Evolutionary conservation across 2,329 filamentous ascomycete species (phyloP).

Genomic region (Trichoderma sp.): DNA sequence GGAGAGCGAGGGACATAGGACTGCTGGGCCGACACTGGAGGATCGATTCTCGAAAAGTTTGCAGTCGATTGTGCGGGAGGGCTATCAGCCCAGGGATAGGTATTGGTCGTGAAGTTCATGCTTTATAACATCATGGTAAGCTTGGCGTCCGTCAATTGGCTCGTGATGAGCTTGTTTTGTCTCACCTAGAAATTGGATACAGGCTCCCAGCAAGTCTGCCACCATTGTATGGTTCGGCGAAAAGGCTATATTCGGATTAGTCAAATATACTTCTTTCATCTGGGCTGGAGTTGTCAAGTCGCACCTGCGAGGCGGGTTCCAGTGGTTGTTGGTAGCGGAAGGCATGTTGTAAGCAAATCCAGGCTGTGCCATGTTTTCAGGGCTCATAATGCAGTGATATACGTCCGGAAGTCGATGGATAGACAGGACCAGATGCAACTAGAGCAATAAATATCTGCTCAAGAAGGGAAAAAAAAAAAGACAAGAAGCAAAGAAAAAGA

Average conservation of each 20-base stretch:
- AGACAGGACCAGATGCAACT: constrained; percentile 1
- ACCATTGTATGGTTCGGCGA: constrained; percentile 36
- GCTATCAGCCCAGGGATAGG: constrained; percentile 35
- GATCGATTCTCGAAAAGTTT: constrained; percentile 44
- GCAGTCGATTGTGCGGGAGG: constrained; percentile 34
- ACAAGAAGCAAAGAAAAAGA: neutral
- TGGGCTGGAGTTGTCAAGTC: constrained; percentile 33
- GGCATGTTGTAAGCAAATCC: constrained; percentile 52
- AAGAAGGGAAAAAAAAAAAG: neutral
- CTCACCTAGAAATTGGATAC: constrained; percentile 45
- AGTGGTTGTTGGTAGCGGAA: constrained; percentile 50
- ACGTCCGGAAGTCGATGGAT: neutral
- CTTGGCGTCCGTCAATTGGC: constrained; percentile 7
- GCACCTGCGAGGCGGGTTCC: constrained; percentile 57
- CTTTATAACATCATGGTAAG: constrained; percentile 45
- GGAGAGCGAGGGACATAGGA: constrained; percentile 47
- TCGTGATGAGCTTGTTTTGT: constrained; percentile 26
- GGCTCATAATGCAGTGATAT: constrained; percentile 37
- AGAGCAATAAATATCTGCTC: neutral
- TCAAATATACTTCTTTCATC: constrained; percentile 20
- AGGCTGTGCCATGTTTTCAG: constrained; percentile 49
- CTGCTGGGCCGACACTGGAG: constrained; percentile 42
- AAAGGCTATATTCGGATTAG: constrained; percentile 33
- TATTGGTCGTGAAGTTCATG: constrained; percentile 45
- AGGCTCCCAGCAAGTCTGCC: constrained; percentile 42